Base-by-base conservation (phyloP, 202 grass and related monocot genomes). In the Panicum hallii region DNA sequence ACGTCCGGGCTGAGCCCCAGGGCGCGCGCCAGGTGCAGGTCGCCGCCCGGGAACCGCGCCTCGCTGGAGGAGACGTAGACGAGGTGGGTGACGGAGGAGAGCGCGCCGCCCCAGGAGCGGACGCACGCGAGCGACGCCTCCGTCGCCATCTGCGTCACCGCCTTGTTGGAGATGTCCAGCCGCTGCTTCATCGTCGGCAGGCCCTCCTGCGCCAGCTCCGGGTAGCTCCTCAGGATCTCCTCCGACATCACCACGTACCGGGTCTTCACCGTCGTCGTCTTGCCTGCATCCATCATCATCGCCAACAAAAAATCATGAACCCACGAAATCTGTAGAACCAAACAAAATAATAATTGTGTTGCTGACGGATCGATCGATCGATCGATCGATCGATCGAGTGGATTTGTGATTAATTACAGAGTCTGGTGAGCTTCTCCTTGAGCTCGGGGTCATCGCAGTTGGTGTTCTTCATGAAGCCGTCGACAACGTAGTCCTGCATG, bases 21-120 rank as follows among this genome's bases (percentile, higher is more conserved):
- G 7, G 77, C 82, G 12, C 85, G 95, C 41, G 92, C 92, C 34
- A 98, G 89, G 85, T 98, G 95, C 34, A 97, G 85, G 76, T 97
- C 92, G 1, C 90, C 92, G 12, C 90, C 86, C 0, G 95, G 95
- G 79, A 97, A 97, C 10, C 92, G 87, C 0, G 92, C 89, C 69
- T 97, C 95, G 74, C 90, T 94, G 44, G 95, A 98, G 16, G 90
- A 98, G 54, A 95, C 95, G 79, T 95, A 98, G 19, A 98, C 95
- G 11, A 98, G 89, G 85, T 98, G 92, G 11, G 95, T 95, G 83
- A 93, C 85, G 9, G 82, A 63, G 7, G 89, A 67, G 1, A 91
- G 79, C 7, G 52, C 89, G 48, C 92, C 84, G 7, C 92, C 92
- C 92, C 92, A 93, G 0, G 89, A 48, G 1, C 83, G 63, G 45